A percentile compares a stretch with the other conserved stretches of the same genome.
Evolutionary conservation across 2,329 filamentous ascomycete species (phyloP).

Genomic region (Pseudogymnoascus sp.): DNA sequence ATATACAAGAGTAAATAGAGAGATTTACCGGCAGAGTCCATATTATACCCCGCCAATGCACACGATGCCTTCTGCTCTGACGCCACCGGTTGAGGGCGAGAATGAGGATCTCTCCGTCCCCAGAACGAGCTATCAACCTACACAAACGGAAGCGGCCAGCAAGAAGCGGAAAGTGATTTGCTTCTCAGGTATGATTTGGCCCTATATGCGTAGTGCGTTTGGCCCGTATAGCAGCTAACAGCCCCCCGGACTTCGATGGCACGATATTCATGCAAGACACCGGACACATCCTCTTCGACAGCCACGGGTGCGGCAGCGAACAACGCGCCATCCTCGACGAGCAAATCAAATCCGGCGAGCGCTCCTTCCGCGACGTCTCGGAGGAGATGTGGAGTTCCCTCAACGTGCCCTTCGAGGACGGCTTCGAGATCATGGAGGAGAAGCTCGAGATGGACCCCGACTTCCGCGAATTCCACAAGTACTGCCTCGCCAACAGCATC

Average conservation of each 20-base stretch:
- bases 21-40: background rate
- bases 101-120: conserved; percentile 26
- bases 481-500: conserved; percentile 54
- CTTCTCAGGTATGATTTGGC: conserved; percentile 42
- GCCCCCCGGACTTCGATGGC: conserved; percentile 55
- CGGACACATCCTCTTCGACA: conserved; percentile 62
- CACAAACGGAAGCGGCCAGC: conserved; percentile 26
- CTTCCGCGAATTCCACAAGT: conserved; percentile 57
- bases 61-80: conserved; percentile 36
- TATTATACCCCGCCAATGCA: conserved; percentile 10
- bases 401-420: conserved; percentile 59
- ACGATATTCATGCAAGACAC: conserved; percentile 68
- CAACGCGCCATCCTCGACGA: conserved; percentile 50
- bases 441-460: conserved; percentile 56
- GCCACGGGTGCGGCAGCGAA: conserved; percentile 53
- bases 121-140: conserved; percentile 22
- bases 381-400: conserved; percentile 66
- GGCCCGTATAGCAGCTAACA: conserved; percentile 6
- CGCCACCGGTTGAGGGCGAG: conserved; percentile 26
- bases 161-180: conserved; percentile 51
- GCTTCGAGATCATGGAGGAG: conserved; percentile 57
- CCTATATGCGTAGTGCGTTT: background rate
- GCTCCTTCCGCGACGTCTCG: conserved; percentile 62
- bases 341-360: conserved; percentile 58
- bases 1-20: background rate